phyloP scores from a whole-genome alignment of 345 rosid genomes.

The Eutrema yunnanense region DNA sequence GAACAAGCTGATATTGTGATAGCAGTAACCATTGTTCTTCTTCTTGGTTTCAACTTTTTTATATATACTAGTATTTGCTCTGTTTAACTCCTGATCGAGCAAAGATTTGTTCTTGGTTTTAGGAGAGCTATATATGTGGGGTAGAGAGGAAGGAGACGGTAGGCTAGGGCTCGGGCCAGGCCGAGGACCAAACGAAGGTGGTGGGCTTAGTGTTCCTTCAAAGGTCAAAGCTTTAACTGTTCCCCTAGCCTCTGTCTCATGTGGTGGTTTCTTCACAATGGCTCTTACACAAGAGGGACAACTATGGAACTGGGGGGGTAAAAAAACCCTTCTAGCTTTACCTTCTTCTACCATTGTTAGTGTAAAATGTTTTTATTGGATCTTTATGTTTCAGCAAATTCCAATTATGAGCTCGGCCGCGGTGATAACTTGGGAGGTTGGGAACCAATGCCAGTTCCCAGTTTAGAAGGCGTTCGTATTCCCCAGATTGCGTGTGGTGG shows the following conservation, averaged over 20 bases:
- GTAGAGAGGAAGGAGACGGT: slow-evolving; percentile 95
- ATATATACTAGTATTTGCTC: background rate
- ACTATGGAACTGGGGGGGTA: slow-evolving; percentile 97
- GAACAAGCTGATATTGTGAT: background rate
- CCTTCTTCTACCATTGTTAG: background rate
- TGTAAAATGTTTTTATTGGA: background rate
- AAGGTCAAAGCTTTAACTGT: slow-evolving; percentile 59
- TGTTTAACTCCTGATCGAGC: background rate
- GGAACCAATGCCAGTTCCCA: slow-evolving; percentile 73
- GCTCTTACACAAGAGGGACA: slow-evolving; percentile 71
- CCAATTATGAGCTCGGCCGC: slow-evolving; percentile 93
- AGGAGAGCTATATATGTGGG: slow-evolving; percentile 91
- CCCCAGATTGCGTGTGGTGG: slow-evolving; percentile 85
- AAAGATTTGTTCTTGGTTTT: slow-evolving; percentile 5
- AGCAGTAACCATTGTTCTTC: too few species aligned
- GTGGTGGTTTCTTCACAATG: slow-evolving; percentile 92
- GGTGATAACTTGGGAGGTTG: slow-evolving; percentile 81
- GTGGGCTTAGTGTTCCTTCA: slow-evolving; percentile 87
- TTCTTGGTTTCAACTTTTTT: too few species aligned
- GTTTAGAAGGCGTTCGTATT: slow-evolving; percentile 43
- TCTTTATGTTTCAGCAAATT: slow-evolving; percentile 48
- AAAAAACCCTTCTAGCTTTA: background rate
- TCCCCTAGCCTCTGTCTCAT: slow-evolving; percentile 66
- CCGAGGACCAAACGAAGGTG: slow-evolving; percentile 88
- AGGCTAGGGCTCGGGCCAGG: slow-evolving; percentile 93